Evolutionary conservation across 2,329 filamentous ascomycete species (phyloP).

Genomic region (Parastagonospora nodorum): DNA sequence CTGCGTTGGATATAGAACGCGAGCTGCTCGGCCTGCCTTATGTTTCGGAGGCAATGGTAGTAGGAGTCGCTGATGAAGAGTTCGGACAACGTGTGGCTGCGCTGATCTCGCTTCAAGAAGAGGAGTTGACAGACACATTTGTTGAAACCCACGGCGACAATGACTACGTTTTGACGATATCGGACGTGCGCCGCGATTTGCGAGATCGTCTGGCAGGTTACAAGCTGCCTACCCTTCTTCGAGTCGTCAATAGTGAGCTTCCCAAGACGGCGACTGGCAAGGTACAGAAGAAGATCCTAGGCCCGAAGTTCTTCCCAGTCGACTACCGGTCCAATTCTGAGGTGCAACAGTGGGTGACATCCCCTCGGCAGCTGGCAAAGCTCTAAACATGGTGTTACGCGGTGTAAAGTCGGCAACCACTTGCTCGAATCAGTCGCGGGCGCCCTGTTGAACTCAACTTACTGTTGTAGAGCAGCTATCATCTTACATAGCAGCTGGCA

Average conservation of each 20-base stretch:
- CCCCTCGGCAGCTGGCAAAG: slow-evolving; percentile 24
- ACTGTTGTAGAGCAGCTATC: too few relatives aligned
- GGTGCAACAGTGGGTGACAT: slow-evolving; percentile 36
- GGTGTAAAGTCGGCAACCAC: too few relatives aligned
- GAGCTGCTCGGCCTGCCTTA: slow-evolving; percentile 56
- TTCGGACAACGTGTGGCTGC: slow-evolving; percentile 62
- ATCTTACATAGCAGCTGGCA: too few relatives aligned
- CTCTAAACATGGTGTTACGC: slow-evolving; percentile 10
- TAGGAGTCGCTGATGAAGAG: slow-evolving; percentile 59
- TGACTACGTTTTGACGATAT: slow-evolving; percentile 42
- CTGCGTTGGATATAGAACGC: slow-evolving; percentile 60
- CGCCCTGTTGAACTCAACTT: too few relatives aligned
- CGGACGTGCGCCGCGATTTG: slow-evolving; percentile 51
- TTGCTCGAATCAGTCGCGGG: too few relatives aligned
- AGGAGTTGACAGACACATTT: slow-evolving; percentile 30
- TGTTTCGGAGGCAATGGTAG: slow-evolving; percentile 58
- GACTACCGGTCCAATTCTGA: slow-evolving; percentile 26
- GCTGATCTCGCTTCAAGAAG: slow-evolving; percentile 51
- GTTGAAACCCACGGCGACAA: slow-evolving; percentile 18
- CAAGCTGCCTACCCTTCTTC: slow-evolving; percentile 56
- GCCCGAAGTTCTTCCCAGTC: slow-evolving; percentile 46
- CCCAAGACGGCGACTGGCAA: slow-evolving; percentile 57
- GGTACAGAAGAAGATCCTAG: slow-evolving; percentile 56
- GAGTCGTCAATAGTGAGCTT: slow-evolving; percentile 52
- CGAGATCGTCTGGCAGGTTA: slow-evolving; percentile 53